Evolutionary conservation across 1,139 yeast genomes (phyloP), one percentile per base, ranked within the genome.

Genomic region (Candida mesenterica): DNA sequence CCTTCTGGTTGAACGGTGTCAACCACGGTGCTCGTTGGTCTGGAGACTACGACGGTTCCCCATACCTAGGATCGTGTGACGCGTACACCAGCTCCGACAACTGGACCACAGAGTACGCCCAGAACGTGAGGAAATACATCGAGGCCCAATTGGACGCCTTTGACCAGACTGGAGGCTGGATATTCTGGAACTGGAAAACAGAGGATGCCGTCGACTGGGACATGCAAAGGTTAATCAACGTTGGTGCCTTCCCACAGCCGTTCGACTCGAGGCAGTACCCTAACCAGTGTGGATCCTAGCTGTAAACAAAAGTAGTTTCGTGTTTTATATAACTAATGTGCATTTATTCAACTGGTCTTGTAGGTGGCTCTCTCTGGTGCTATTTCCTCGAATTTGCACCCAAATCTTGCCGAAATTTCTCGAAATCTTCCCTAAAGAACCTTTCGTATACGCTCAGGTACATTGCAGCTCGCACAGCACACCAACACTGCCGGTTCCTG

Each of bases 131-230:
- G 55, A 72, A 66, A 48, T 84, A 73, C 55, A 69, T 90, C 40
- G 97, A 90, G 62, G 96, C 96, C 20, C 97, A 92, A 67, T 63
- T 92, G 48, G 96, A 87, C 53, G 84, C 94, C 3, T 88, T 72
- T 52, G 88, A 82, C 49, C 72, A 71, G 49, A 72, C 73, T 39
- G 63, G 60, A 25, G 97, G 97, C 12, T 89, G 95, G 89, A 72
- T 89, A 41, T 86, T 83, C 69, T 92, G 97, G 98, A 80, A 82
- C 59, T 89, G 85, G 79, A 90, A 88, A 68, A 84, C 95, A 20
- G 97, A 92, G 59, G 61, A 64, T 49, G 77, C 94, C 14, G 59
- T 82, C 35, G 97, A 90, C 57, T 92, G 97, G 97, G 95, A 87
- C 62, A 70, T 85, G 59, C 66, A 70, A 41, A 67, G 69, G 43